Evolutionary conservation across 108 stramenopile genomes (phyloP), one percentile per base, ranked within the genome.

Genomic region (Discostella stelligeroides): DNA sequence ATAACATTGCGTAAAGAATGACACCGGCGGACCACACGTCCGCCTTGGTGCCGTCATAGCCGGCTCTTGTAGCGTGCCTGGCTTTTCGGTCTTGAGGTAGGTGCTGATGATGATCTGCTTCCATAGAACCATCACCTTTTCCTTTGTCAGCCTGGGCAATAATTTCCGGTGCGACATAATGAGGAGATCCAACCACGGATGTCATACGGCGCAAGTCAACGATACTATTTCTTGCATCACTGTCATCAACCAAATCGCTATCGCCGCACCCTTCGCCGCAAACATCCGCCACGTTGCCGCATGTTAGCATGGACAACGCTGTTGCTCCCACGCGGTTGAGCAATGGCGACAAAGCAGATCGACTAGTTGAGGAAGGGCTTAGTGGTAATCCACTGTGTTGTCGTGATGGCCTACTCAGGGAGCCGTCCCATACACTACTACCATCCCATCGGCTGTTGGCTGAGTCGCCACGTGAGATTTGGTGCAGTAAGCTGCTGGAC

Each of bases 21-120:
- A 96, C 92, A 49, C 96, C 96, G n/a, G 93, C 89, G 68, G 92
- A 93, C 96, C 96, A 96, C 0, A 94, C 90, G 80, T 96, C 96
- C 4, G 92, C 96, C 66, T 93, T 93, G 34, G 87, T 83, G 11
- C 96, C 96, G 68, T 96, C 96, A 67, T 96, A 96, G 10, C 89
- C 89, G 14, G 17, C 53, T 40, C 23, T 57, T 50, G n/a, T 55
- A 57, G 30, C 60, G 61, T 30, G 47, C 21, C 54, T 75, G 58
- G 45, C 45, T 63, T 62, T 73, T 73, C 62, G 54, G 43, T 30
- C 40, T 25, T 59, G 47, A 46, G 41, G 38, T 51, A n/a, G 10
- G 6, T 12, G 53, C 42, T n/a, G n/a, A n/a, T n/a, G n/a, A n/a
- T n/a, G n/a, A n/a, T 73, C 61, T 60, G 45, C 48, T n/a, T 24